Conservation (phyloP, 371 early-diverging fungal species). For the Umbelopsis sp. region DNA sequence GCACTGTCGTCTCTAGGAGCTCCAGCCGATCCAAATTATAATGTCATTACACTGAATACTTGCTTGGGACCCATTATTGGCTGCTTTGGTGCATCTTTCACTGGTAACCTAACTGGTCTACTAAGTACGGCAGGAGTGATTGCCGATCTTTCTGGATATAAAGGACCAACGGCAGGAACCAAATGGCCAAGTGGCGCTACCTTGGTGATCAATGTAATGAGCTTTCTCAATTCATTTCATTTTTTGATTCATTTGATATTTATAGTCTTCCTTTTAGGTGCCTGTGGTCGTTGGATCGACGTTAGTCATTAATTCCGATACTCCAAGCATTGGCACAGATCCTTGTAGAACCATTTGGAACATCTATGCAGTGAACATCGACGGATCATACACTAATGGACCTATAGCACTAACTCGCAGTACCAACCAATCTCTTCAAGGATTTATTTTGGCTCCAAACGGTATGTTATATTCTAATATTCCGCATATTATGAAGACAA, state of each 20-base stretch:
- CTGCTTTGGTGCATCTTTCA: not conserved
- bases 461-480: too few relatives aligned
- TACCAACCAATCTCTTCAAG: too few relatives aligned
- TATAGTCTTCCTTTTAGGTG: not conserved
- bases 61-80: not conserved
- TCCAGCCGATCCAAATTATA: not conserved
- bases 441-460: too few relatives aligned
- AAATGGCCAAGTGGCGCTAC: too few relatives aligned
- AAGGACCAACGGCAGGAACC: too few relatives aligned
- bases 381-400: too few relatives aligned
- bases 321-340: not conserved
- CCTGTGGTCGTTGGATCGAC: not conserved
- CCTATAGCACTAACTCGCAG: too few relatives aligned
- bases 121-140: not conserved
- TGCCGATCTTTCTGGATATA: not conserved
- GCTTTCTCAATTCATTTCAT: not conserved
- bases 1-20: not conserved
- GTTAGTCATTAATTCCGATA: not conserved
- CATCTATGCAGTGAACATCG: not conserved
- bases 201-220: too few relatives aligned
- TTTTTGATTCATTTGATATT: not conserved
- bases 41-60: not conserved
- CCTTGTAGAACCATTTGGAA: not conserved
- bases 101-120: not conserved
- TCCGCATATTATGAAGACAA: too few relatives aligned